Evolutionary conservation across 1,284 basidiomycete species (phyloP).

Genomic region (Cutaneotrichosporon sp.): DNA sequence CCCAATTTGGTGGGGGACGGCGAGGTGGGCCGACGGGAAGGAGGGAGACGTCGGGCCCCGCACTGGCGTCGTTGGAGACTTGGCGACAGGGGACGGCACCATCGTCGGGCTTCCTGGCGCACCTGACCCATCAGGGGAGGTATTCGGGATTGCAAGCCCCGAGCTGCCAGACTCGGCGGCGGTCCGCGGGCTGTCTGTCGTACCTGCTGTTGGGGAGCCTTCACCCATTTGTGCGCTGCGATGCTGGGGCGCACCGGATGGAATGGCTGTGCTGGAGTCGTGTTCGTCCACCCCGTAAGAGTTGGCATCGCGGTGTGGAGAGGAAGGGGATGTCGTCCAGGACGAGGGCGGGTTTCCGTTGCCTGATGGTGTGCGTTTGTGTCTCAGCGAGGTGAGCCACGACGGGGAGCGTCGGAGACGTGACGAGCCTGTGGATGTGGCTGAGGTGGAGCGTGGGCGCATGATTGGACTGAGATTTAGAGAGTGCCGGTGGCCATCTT

Average conservation of each 20-base stretch:
- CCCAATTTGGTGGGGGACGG: not conserved
- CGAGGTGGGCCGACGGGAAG: not conserved
- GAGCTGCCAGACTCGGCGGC: not conserved
- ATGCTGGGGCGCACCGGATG: not conserved
- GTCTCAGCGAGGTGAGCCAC: not conserved
- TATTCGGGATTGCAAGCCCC: not conserved
- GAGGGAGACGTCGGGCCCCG: not conserved
- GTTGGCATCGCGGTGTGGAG: not conserved
- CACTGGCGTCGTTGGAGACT: not conserved
- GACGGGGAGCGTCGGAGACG: not conserved
- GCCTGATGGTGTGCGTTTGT: not conserved
- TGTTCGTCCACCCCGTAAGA: not conserved
- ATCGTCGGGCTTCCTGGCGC: not conserved
- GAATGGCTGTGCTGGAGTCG: not conserved
- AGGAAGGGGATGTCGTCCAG: not conserved
- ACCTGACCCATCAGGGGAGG: not conserved
- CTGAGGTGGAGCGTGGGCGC: not conserved
- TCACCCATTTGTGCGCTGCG: not conserved
- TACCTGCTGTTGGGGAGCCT: not conserved
- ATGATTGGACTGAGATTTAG: not conserved
- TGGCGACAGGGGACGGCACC: too few species aligned
- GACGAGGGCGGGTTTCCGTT: not conserved
- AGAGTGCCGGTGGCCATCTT: not conserved
- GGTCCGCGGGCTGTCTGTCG: not conserved
- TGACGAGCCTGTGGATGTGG: not conserved